phyloP scores from a whole-genome alignment of 1,284 basidiomycete genomes.

The Coniferiporia sulphurascens region DNA sequence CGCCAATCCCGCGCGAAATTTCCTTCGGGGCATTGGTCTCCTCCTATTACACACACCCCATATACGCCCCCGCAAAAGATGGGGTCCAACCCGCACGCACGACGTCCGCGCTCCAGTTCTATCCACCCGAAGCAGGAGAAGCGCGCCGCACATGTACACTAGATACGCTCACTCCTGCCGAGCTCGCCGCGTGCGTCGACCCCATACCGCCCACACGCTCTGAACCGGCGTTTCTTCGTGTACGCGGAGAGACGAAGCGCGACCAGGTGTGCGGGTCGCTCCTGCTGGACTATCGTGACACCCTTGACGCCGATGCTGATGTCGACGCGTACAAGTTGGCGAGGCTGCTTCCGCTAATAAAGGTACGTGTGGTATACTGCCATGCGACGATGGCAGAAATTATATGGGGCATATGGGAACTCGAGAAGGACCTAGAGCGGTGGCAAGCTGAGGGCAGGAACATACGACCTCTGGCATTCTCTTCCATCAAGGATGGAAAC shows the following conservation, averaged over 20 bases:
- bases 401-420: constrained; percentile 21
- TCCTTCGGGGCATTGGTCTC: constrained; percentile 17
- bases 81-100: neutral
- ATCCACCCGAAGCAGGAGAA: neutral
- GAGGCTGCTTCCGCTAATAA: neutral
- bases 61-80: neutral
- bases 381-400: constrained; percentile 18
- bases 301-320: too few species aligned
- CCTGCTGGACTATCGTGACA: constrained; percentile 2
- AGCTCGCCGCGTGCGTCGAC: constrained; percentile 10
- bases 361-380: constrained; percentile 7
- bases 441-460: constrained; percentile 14
- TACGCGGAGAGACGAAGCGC: neutral
- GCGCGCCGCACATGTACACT: constrained; percentile 1
- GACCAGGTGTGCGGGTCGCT: neutral
- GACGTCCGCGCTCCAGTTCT: neutral
- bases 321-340: too few species aligned
- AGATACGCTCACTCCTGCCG: constrained; percentile 1
- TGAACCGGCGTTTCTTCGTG: constrained; percentile 3
- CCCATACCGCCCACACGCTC: constrained; percentile 3
- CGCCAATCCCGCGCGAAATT: constrained; percentile 9
- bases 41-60: constrained; percentile 15
- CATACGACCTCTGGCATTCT: constrained; percentile 18
- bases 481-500: constrained; percentile 23
- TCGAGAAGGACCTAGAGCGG: constrained; percentile 19